Base-by-base conservation (phyloP, 805 yeast species). In the Monosporozyma solicola region DNA sequence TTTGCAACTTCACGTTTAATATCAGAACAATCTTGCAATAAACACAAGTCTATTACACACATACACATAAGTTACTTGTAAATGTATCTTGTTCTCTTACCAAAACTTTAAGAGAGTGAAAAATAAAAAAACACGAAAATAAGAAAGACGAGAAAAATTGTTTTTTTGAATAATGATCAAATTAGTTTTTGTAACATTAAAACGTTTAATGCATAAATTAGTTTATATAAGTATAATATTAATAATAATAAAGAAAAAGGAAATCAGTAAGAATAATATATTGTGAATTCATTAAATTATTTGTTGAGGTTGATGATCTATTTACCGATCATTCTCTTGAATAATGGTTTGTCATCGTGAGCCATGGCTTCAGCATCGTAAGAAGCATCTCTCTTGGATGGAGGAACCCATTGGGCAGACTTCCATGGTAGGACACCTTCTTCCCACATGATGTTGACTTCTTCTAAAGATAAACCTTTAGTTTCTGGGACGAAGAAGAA, bases 391-490 rank as follows among this genome's bases (percentile, higher is more conserved):
- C 63, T 86, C 63, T 61, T 53, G 53, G 68, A 51, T 45, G 79
- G 73, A 58, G 83, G 82, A 51, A 69, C 73, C 78, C 77, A 82
- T 54, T 59, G 61, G 31, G 72, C 54, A 16, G 82, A 79, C 48
- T 62, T 58, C 74, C 75, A 72, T 32, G 76, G 70, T 51, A 61
- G 59, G 49, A 66, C 65, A 55, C 65, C 68, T 44, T 69, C 65
- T 47, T 75, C 62, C 67, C 73, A 75, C 71, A 82, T 69, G 61
- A 78, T 83, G 78, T 77, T 90, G 59, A 86, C 86, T 68, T 86
- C 88, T 71, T 87, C 95, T 67, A 87, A 78, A 48, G 85, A 76
- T 64, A 86, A 78, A 55, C 94, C 94, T 72, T 80, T 82, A 52
- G 95, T 87, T 70, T 85, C 90, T 61, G 81, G 81, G 55, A 87